These are phyloP conservation scores for Monosporascus sp. DNA, from an alignment of 2,329 filamentous ascomycete species.

Conservation along the genomic window DNA sequence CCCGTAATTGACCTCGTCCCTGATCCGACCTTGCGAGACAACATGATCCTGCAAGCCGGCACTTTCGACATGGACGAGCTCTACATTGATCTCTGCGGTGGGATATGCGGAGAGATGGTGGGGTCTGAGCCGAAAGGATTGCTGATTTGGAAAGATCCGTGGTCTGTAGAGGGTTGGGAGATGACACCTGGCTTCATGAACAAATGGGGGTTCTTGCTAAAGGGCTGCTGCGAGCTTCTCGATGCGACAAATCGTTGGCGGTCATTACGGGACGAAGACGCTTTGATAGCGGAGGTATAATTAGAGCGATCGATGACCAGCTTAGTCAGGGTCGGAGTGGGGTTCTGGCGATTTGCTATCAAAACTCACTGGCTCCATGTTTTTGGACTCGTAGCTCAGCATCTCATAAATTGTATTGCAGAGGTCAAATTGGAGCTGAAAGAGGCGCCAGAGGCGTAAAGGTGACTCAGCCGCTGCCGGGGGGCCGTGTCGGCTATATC, in stretches of 20 bases:
- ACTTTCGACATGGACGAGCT: conserved; percentile 10
- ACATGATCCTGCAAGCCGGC: conserved; percentile 11
- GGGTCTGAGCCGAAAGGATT: conserved; percentile 10
- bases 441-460: too few relatives aligned
- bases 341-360: too few relatives aligned
- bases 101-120: conserved; percentile 6
- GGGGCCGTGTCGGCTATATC: too few relatives aligned
- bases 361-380: too few relatives aligned
- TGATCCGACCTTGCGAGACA: conserved; percentile 16
- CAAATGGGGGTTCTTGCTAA: conserved; percentile 33
- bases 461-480: too few relatives aligned
- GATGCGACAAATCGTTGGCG: conserved; percentile 37
- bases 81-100: conserved; percentile 9
- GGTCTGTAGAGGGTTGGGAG: conserved; percentile 35
- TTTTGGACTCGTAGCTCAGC: too few relatives aligned
- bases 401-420: too few relatives aligned
- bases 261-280: conserved; percentile 18
- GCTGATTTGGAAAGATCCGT: conserved; percentile 34
- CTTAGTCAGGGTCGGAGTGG: too few relatives aligned
- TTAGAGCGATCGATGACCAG: too few relatives aligned
- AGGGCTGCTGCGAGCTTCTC: conserved; percentile 31
- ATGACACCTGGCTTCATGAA: conserved; percentile 33
- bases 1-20: conserved; percentile 19
- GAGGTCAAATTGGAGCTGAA: too few relatives aligned
- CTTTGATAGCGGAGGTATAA: conserved; percentile 13